Conservation (phyloP, 495 filamentous ascomycete genomes). For the Penicillium ucsense region DNA sequence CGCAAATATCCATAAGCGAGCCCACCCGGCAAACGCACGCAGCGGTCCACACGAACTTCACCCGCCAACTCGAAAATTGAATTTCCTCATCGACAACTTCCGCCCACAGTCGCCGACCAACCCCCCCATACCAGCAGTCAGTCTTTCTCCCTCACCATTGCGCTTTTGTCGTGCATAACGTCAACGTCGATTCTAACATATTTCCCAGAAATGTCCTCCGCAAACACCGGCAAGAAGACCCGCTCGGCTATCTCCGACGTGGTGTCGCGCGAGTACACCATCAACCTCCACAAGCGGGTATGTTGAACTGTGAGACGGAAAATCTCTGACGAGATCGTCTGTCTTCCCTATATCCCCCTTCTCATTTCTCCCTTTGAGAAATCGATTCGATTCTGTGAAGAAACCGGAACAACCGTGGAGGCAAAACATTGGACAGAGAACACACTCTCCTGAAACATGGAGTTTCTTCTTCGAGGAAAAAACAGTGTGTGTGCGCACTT, state of each 20-base stretch:
- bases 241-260: constrained; percentile 97
- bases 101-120: constrained; percentile 36
- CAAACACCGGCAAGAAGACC: constrained; percentile 54
- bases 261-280: constrained; percentile 99
- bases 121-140: constrained; percentile 29
- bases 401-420: constrained; percentile 15
- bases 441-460: constrained; percentile 16
- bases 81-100: constrained; percentile 33
- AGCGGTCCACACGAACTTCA: constrained; percentile 7
- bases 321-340: too few species aligned
- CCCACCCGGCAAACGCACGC: constrained; percentile 15
- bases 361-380: constrained; percentile 9
- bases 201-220: constrained; percentile 62
- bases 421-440: constrained; percentile 23
- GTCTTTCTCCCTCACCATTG: background rate
- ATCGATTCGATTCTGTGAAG: constrained; percentile 12
- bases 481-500: constrained; percentile 11
- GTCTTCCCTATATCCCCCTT: too few species aligned
- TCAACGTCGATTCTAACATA: constrained; percentile 8
- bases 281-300: constrained; percentile 99
- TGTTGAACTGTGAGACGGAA: constrained; percentile 32
- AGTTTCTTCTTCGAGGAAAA: constrained; percentile 12
- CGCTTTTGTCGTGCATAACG: background rate
- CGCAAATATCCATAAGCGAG: constrained; percentile 30
- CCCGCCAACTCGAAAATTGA: constrained; percentile 27